Base-by-base conservation (phyloP, 1,284 basidiomycete species). In the Somion occarium region DNA sequence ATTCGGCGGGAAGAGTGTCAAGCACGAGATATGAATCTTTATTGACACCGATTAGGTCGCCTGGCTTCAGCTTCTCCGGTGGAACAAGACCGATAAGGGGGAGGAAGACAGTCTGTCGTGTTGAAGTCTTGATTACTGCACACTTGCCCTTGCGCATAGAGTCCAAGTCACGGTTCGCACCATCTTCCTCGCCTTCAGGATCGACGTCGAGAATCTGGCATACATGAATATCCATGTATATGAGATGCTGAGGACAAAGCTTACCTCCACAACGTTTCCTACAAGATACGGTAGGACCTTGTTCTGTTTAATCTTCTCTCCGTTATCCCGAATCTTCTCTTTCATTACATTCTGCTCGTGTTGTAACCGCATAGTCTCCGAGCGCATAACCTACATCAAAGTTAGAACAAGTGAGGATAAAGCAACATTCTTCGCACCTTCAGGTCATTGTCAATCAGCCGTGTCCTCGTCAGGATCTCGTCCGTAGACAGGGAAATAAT, bases 231-330 rank as follows among this genome's bases (percentile, higher is more conserved):
- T n/a, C 18, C 22, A 7, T 7, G 18, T 23, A 34, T 5, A 19
- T n/a, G 25, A 38, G 27, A 43, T 18, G 38, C 38, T 43, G 18
- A 43, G 22, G 4, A 38, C 13, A 24, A 23, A 69, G n/a, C 76
- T 53, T 59, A 93, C 93, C 80, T 97, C 94, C 25, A 98, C 92
- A 20, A 99, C 93, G 64, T 99, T 98, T 23, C 91, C 94, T 43
- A 99, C 97, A 49, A 99, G 84, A 73, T 98, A 99, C 1, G 97
- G 96, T 41, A 99, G 74, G 19, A 98, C 93, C 72, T 99, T 99
- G 75, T 99, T 99, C 82, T 99, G 96, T 72, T 98, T 98, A 62
- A 99, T 93, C 77, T 99, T 99, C 71, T 98, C 95, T 48, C 88
- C 87, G 61, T 98, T 99, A 68, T 99, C 96, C 54, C 93, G 85